Base-by-base conservation (phyloP, 1,284 basidiomycete genomes). In the Apiotrichum mycotoxinovorans region DNA sequence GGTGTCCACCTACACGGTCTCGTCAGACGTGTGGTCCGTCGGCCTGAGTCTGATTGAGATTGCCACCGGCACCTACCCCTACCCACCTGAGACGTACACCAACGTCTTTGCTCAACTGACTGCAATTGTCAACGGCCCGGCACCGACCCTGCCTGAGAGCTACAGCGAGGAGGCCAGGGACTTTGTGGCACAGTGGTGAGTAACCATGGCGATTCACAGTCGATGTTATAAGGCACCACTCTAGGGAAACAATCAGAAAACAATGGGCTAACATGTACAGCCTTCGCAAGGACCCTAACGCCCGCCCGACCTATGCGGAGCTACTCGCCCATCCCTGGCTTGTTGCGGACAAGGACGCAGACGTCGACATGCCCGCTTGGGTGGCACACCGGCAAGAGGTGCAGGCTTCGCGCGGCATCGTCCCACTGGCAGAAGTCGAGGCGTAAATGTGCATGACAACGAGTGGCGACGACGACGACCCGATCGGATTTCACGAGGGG, bases 21-120 rank as follows among this genome's bases (percentile, higher is more conserved):
- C 93, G 2, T 96, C 93, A 4, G 95, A 98, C 71, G 90, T 98
- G 7, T 98, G 95, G 95, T 96, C 93, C 12, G 84, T 98, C n/a
- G 95, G 95, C 4, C 81, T 98, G 35, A 88, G 89, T 4, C 88
- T 98, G 75, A 91, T 98, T 68, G 95, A 98, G 77, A 87, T 96
- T 60, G 88, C 90, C 45, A 78, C 91, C 66, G 94, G 96, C 22
- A 83, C 85, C 64, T 98, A 98, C 76, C 96, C 95, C 1, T 98
- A 97, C 73, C 95, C 95, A 27, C 94, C 94, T n/a, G 94, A 98
- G 78, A 95, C 93, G 4, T 98, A 96, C 74, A 85, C 87, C 54
- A 98, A 98, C 73, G 93, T 98, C 2, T 96, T 98, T 74, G 89
- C 93, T 2, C 93, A 98, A 78, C 80, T 98, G 41, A 91, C 89